Evolutionary conservation across 805 yeast species (phyloP), one percentile per base, ranked within the genome.

Genomic region (Schizosaccharomyces osmophilus): DNA sequence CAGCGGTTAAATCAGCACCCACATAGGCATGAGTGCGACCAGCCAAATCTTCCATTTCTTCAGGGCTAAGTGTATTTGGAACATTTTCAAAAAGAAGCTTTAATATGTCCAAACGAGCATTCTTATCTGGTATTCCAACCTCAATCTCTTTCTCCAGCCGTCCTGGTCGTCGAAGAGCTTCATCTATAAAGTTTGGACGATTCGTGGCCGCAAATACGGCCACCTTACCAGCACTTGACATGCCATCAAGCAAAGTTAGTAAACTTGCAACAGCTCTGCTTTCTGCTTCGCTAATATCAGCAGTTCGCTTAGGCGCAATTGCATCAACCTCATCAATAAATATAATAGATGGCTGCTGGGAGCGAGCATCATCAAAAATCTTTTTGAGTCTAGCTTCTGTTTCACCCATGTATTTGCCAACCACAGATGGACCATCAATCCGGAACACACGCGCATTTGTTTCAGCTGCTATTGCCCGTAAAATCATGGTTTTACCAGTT

Each of bases 311-410:
- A 3, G 98, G 98, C 0, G 87, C 95, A 48, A 93, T 70, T 0
- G 96, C 86, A 70, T 93, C 98, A 48, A 93, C 82, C 69, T 93
- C 98, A 72, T 93, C 99, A 68, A 93, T 82, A 66, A 93, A 81
- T 6, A 93, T 79, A 24, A 93, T 81, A 0, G 94, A 75, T 0
- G 99, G 99, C 66, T 89, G 95, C 69, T 79, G 90, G 66, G 79
- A 78, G 57, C 79, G 74, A 0, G 97, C 98, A 70, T 93, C 98
- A 11, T 78, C 78, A 69, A 94, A 93, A 26, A 85, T 77, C 13
- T 80, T 85, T 63, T 96, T 74, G n/a, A 93, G 73, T 11, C 87
- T 83, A 62, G 81, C 80, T 69, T 93, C 99, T 0, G 97, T 87
- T 66, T 90, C 97, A 5, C 99, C 99, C 48, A 88, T 72, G 69